Percentiles rank a stretch among this genome's conserved stretches.
phyloP scores from a whole-genome alignment of 2,329 filamentous ascomycete species.

The Ceratocystiopsis minuta region DNA sequence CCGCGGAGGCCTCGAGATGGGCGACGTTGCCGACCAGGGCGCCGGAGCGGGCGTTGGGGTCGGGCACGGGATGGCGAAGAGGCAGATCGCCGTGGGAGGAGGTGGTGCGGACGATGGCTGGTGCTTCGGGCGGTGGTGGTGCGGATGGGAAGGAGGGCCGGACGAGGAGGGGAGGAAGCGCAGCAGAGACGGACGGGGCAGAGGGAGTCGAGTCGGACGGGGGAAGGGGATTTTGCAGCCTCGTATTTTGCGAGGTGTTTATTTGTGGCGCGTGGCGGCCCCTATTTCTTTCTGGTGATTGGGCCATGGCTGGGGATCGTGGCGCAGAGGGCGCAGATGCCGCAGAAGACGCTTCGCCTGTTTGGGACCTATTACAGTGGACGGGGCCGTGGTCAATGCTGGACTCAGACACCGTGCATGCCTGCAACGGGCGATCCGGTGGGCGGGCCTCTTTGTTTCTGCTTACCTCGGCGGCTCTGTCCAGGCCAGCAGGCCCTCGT shows the following conservation, averaged over 20 bases:
- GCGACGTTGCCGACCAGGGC: slow-evolving; percentile 50
- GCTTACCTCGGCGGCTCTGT: neutral
- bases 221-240: neutral
- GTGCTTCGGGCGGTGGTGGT: slow-evolving; percentile 1
- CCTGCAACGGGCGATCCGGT: too few species aligned
- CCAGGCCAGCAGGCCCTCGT: too few species aligned
- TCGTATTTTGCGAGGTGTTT: neutral
- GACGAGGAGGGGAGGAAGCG: neutral
- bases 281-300: slow-evolving; percentile 6
- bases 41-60: slow-evolving; percentile 41
- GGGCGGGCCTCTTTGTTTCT: neutral
- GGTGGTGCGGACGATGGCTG: slow-evolving; percentile 29
- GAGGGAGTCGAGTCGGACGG: neutral
- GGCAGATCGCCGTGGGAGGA: slow-evolving; percentile 26
- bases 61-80: slow-evolving; percentile 42
- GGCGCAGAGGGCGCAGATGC: slow-evolving; percentile 1
- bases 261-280: neutral
- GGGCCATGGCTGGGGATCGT: neutral
- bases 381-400: too few species aligned
- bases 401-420: too few species aligned
- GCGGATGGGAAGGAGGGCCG: too few species aligned
- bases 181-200: neutral
- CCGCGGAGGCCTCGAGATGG: slow-evolving; percentile 45
- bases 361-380: slow-evolving; percentile 4
- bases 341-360: slow-evolving; percentile 1